Evolutionary conservation across 164 flowering plant genomes (phyloP), one percentile per base, ranked within the genome.

Genomic region (Annona cherimola): DNA sequence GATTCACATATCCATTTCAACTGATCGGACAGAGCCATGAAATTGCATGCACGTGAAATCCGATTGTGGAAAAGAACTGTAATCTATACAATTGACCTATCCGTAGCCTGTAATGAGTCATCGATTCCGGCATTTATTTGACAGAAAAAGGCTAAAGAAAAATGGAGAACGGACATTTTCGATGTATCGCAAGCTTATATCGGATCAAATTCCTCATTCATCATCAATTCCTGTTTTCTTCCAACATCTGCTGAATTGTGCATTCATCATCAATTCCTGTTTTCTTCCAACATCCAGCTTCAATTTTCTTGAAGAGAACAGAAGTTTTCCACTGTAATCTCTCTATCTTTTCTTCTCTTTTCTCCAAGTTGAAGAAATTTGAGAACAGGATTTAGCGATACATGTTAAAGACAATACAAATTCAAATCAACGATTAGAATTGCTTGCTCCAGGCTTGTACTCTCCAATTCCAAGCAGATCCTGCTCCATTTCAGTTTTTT

Each of bases 401-500:
- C 46, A 20, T 50, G 14, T 26, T 16, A 63, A 40, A 66, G 2
- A 43, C 50, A 66, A 19, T 39, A 66, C 8, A 43, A 43, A 39
- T 66, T n/a, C 11, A 7, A 69, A 46, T 54, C 61, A 70, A 12
- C 61, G 42, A 40, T 64, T 35, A 46, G 54, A 16, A 55, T 64
- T 66, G 46, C 46, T 14, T 20, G 69, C 63, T 35, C 75, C 66
- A 57, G 64, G 70, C 70, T 66, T 3, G 70, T 67, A 73, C 42
- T 73, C 70, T 67, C 75, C 75, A 43, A 73, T 73, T 55, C 75
- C 75, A 67, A 73, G 75, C 19, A 73, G 75, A 40, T 73, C 75
- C 75, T 73, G 64, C 70, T 54, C 35, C 2, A n/a, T 5, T 61
- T 41, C 59, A 42, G 19, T 1, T 42, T 42, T 3, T 42, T 19